Evolutionary conservation across 2,329 filamentous ascomycete genomes (phyloP).

Genomic region (Colletotrichum orbiculare): DNA sequence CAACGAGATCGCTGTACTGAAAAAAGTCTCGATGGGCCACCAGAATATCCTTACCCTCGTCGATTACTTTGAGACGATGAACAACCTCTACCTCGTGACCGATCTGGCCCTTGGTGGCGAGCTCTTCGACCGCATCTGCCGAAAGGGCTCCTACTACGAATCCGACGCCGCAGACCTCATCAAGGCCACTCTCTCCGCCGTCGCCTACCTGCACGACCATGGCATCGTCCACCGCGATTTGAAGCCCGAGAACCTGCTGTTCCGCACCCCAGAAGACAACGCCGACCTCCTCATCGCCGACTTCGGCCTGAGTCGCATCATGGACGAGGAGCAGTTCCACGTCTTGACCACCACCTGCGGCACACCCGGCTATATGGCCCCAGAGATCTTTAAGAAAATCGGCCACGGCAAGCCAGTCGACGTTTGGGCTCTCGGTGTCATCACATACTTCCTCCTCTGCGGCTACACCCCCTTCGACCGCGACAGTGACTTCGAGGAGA

Average conservation of each 20-base stretch:
- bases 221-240: slow-evolving; percentile 98
- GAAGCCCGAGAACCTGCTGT: slow-evolving; percentile 96
- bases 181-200: slow-evolving; percentile 93
- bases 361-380: slow-evolving; percentile 98
- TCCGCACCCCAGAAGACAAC: slow-evolving; percentile 97
- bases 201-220: slow-evolving; percentile 97
- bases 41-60: slow-evolving; percentile 97
- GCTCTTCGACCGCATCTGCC: slow-evolving; percentile 97
- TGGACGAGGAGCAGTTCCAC: slow-evolving; percentile 99
- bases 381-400: slow-evolving; percentile 98
- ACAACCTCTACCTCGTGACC: slow-evolving; percentile 98
- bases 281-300: slow-evolving; percentile 97
- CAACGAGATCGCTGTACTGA: slow-evolving; percentile 97
- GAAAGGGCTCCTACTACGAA: slow-evolving; percentile 98
- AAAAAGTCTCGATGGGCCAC: slow-evolving; percentile 98
- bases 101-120: slow-evolving; percentile 96
- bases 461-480: slow-evolving; percentile 98
- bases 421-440: slow-evolving; percentile 97
- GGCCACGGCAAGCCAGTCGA: slow-evolving; percentile 98
- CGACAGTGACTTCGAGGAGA: slow-evolving; percentile 97
- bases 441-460: slow-evolving; percentile 97
- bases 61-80: slow-evolving; percentile 99
- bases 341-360: slow-evolving; percentile 97
- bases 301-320: slow-evolving; percentile 94
- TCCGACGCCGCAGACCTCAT: slow-evolving; percentile 96